Evolutionary conservation across 2,329 filamentous ascomycete species (phyloP), one percentile per base, ranked within the genome.

Genomic region (Remersonia thermophila): DNA sequence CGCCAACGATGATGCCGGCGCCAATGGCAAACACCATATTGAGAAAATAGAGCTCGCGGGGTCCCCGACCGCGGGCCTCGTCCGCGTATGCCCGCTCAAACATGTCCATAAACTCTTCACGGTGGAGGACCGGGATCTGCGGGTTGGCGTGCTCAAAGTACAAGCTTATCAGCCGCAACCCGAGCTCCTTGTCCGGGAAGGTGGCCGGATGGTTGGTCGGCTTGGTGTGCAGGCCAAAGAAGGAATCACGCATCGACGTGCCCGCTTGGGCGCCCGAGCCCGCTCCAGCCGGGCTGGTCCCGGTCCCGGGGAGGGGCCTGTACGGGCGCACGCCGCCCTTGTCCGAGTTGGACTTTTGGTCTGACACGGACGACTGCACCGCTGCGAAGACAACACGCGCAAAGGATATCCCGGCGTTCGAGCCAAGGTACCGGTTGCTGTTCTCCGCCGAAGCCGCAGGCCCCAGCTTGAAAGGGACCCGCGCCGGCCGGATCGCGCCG

Each of bases 21-120:
- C 91, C 91, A 50, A 96, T 95, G 11, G 89, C 89, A 61, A 93
- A 96, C 16, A 96, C 87, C 60, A 96, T 95, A 58, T 95, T 95
- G 44, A 96, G 67, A 62, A 93, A 75, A 59, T 95, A 96, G n/a
- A 91, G 68, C 57, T 94, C 86, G 36, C 81, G 71, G 4, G 85
- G 73, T 2, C 80, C 82, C 17, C 81, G 71, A 36, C 73, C 69
- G 40, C 74, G 72, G 32, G 73, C 69, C 14, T 80, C 73, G 1
- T 73, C 71, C 4, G 73, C 67, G 56, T 94, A 95, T 0, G 85
- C 83, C 31, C 75, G 73, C 36, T 93, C 80, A 54, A 95, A 83
- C 61, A 93, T 76, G 31, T 80, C 72, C 78, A 86, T 85, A 52
- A 95, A 96, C 49, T 95, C 85, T 23, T 73, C 79, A 27, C 83